These are phyloP conservation scores for Suhomyces anneliseae DNA, from an alignment of 1,139 yeast genomes.

Conservation along the genomic window DNA sequence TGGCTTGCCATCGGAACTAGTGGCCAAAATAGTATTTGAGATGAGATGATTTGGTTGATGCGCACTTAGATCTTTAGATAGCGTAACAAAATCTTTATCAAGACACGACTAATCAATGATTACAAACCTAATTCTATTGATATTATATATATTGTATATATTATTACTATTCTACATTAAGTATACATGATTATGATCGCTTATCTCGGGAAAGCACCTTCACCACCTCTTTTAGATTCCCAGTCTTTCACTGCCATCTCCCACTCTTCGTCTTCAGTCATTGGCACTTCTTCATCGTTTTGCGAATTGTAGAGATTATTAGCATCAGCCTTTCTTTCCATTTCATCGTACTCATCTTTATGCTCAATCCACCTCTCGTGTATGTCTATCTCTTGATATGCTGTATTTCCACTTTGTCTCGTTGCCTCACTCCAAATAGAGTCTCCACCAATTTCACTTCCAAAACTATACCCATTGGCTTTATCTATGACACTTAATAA, in stretches of 20 bases:
- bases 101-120: background rate
- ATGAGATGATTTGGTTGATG: background rate
- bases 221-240: conserved; percentile 42
- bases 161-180: background rate
- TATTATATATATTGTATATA: background rate
- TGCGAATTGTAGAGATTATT: conserved; percentile 19
- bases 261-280: conserved; percentile 72
- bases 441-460: conserved; percentile 95
- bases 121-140: no score
- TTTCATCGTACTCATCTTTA: conserved; percentile 70
- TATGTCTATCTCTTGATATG: conserved; percentile 58
- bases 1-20: background rate
- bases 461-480: conserved; percentile 92
- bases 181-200: background rate
- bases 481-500: conserved; percentile 77
- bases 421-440: conserved; percentile 95
- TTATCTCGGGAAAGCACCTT: conserved; percentile 11
- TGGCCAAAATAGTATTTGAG: background rate
- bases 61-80: background rate
- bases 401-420: conserved; percentile 66
- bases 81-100: no score
- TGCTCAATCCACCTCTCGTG: conserved; percentile 96
- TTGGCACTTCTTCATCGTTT: conserved; percentile 27
- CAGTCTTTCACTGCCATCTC: conserved; percentile 63
- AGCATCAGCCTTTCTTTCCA: conserved; percentile 50